Conservation (phyloP, 331 rosid genomes). For the Rhamnella rubrinervis region DNA sequence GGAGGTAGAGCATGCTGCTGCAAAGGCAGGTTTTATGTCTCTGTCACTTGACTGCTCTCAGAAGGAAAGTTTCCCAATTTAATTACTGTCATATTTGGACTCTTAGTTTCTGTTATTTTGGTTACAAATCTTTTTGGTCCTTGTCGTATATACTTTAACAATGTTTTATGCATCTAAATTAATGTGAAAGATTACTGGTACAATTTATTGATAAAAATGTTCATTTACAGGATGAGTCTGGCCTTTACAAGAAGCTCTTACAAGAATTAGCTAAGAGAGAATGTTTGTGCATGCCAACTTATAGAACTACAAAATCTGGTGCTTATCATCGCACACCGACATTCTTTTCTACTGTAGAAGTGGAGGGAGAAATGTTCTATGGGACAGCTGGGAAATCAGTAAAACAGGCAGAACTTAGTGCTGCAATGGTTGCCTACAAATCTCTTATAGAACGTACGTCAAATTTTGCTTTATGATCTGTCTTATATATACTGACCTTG, state of each 20-base stretch:
- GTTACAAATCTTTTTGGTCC: no score
- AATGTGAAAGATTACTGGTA: background rate
- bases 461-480: background rate
- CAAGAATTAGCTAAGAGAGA: conserved; percentile 60
- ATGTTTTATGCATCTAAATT: background rate
- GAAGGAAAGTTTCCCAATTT: conserved; percentile 45
- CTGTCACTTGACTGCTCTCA: conserved; percentile 33
- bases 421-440: conserved; percentile 67
- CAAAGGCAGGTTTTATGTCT: conserved; percentile 49
- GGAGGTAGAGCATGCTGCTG: conserved; percentile 67
- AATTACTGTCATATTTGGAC: background rate
- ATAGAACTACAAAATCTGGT: conserved; percentile 39
- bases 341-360: conserved; percentile 58
- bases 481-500: no score
- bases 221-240: conserved; percentile 40
- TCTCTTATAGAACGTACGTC: conserved; percentile 42
- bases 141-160: background rate
- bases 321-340: conserved; percentile 53
- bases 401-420: conserved; percentile 77
- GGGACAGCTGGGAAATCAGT: conserved; percentile 60
- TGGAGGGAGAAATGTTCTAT: conserved; percentile 48
- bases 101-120: no score
- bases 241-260: conserved; percentile 60
- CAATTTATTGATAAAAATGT: background rate
- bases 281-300: conserved; percentile 48